Base-by-base conservation (phyloP, 345 rosid genomes). In the Eucalyptus curtisii region DNA sequence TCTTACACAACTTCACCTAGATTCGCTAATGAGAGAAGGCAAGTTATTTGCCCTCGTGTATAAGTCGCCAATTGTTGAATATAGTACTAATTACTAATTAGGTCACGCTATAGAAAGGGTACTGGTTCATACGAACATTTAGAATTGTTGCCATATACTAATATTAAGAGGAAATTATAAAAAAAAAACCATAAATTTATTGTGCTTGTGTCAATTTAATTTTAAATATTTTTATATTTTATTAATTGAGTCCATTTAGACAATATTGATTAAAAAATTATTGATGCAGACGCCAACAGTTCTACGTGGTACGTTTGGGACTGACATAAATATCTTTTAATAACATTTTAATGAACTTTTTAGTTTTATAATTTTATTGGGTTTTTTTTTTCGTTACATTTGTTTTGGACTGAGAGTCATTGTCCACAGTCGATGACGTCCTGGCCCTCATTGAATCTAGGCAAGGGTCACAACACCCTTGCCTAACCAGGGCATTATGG, bases 281-380 rank as follows among this genome's bases (percentile, higher is more conserved):
- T 17, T 50, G 55, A 50, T 17, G 55, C 2, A 3, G 2, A 50
- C 4, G 0, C 22, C 4, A 0, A 52, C 0, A 1, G 2, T 52
- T 52, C 2, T 52, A 52, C 5, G 0, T 52, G 57, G 1, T 52
- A 52, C 0, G 10, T 52, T 42, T 42, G 44, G 7, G 7, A n/a
- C n/a, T n/a, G 2, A 42, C 44, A 42, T 42, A n/a, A n/a, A n/a
- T n/a, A n/a, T n/a, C n/a, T 42, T 42, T 52, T 52, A 52, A 52
- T 52, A 52, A 52, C 1, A 52, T 52, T 52, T 20, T 20, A 20
- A 52, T 20, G 57, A 52, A 3, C 0, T 52, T 52, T 19, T 52
- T 19, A 6, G 3, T 19, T 52, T 52, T 19, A 19, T 52, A 20
- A 52, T 8, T 52, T 52, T 52, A 52, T 52, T 52, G 10, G 57